phyloP scores from a whole-genome alignment of 495 filamentous ascomycete genomes.

The Monascus purpureus region DNA sequence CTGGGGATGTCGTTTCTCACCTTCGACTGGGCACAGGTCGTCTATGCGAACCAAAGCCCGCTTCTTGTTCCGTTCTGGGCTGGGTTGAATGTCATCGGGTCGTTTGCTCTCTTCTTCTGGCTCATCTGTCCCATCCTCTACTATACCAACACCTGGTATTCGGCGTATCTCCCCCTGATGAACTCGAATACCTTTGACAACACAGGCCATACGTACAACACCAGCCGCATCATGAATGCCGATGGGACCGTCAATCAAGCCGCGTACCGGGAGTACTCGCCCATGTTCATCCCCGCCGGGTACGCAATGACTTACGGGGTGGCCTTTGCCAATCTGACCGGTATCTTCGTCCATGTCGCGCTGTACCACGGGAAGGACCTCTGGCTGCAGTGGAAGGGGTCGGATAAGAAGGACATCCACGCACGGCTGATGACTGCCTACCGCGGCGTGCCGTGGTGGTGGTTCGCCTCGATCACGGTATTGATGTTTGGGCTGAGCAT shows the following conservation, averaged over 20 bases:
- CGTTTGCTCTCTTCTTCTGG: slow-evolving; percentile 82
- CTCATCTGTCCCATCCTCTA: slow-evolving; percentile 64
- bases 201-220: slow-evolving; percentile 27
- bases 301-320: slow-evolving; percentile 48
- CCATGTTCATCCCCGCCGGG: slow-evolving; percentile 32
- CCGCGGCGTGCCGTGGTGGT: slow-evolving; percentile 29
- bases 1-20: slow-evolving; percentile 74
- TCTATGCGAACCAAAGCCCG: slow-evolving; percentile 72
- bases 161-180: slow-evolving; percentile 32
- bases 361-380: slow-evolving; percentile 52
- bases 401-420: slow-evolving; percentile 41
- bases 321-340: slow-evolving; percentile 55
- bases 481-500: slow-evolving; percentile 47
- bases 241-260: slow-evolving; percentile 25
- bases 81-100: slow-evolving; percentile 74
- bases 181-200: slow-evolving; percentile 35
- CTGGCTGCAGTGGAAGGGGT: slow-evolving; percentile 44
- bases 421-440: slow-evolving; percentile 25
- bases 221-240: slow-evolving; percentile 24
- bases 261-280: slow-evolving; percentile 30
- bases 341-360: slow-evolving; percentile 50
- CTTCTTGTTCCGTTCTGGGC: slow-evolving; percentile 86
- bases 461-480: slow-evolving; percentile 21
- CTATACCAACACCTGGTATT: slow-evolving; percentile 55
- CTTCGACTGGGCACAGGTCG: slow-evolving; percentile 89